Percentiles rank a stretch among this genome's conserved stretches.
Conservation (phyloP, 768 basidiomycete genomes). For the Hygrophoropsis aurantiaca region DNA sequence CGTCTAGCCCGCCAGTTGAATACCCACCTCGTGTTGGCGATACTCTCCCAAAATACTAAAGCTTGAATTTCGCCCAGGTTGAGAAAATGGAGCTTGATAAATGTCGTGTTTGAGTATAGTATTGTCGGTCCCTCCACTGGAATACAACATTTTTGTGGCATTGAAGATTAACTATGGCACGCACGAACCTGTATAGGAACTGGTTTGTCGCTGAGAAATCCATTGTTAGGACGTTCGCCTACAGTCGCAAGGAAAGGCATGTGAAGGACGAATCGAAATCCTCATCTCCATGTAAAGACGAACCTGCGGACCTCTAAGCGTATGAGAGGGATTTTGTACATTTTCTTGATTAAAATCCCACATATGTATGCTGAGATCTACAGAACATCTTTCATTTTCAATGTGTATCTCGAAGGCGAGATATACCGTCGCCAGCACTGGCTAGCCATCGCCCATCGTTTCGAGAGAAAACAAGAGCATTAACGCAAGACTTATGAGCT, state of each 20-base stretch:
- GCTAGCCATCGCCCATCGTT: constrained; percentile 61
- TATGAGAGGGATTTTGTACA: constrained; percentile 39
- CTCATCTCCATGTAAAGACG: no score
- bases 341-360: constrained; percentile 72
- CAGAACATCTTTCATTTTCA: constrained; percentile 9
- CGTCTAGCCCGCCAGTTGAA: constrained; percentile 3
- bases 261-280: no score
- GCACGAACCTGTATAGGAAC: constrained; percentile 62
- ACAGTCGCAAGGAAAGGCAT: background rate
- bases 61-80: constrained; percentile 6
- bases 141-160: background rate
- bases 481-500: constrained; percentile 64
- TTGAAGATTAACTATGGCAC: constrained; percentile 6
- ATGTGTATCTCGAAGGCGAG: constrained; percentile 3
- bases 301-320: constrained; percentile 47
- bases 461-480: constrained; percentile 62
- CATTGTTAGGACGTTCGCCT: constrained; percentile 73
- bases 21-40: constrained; percentile 31
- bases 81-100: constrained; percentile 26
- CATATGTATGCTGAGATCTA: constrained; percentile 55
- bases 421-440: constrained; percentile 68
- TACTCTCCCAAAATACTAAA: constrained; percentile 26
- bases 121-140: constrained; percentile 56
- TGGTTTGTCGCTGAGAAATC: constrained; percentile 68
- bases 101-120: constrained; percentile 55